Conservation (phyloP, 140 eudicot species). For the Ambrosia hybrid region DNA sequence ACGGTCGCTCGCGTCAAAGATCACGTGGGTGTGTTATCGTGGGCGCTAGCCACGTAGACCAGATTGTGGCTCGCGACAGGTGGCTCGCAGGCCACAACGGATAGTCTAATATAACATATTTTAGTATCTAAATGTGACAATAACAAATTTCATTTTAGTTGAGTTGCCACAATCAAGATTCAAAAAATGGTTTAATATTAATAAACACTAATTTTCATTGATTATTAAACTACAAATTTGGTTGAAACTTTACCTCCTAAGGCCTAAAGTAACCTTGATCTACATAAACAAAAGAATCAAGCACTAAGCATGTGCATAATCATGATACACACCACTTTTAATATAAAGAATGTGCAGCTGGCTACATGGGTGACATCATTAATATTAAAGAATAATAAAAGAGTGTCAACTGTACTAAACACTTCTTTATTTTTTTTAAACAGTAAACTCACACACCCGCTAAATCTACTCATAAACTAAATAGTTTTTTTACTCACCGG, state of each 20-base stretch:
- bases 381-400: not conserved
- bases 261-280: slow-evolving; percentile 27
- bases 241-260: not conserved
- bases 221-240: too few relatives aligned
- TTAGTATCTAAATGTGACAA: not conserved
- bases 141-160: not conserved
- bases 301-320: slow-evolving; percentile 41
- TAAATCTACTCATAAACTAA: too few relatives aligned
- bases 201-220: too few relatives aligned
- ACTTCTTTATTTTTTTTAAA: too few relatives aligned
- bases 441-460: too few relatives aligned
- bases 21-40: too few relatives aligned
- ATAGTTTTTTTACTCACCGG: slow-evolving; percentile 90
- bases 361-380: slow-evolving; percentile 20
- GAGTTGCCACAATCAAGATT: too few relatives aligned
- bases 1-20: too few relatives aligned
- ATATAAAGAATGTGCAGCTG: slow-evolving; percentile 29
- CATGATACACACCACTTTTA: slow-evolving; percentile 21
- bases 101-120: too few relatives aligned
- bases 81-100: too few relatives aligned
- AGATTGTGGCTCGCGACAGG: too few relatives aligned
- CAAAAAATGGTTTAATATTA: not conserved
- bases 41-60: too few relatives aligned
- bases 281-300: slow-evolving; percentile 24
- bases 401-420: not conserved